Percentiles rank a stretch among this genome's conserved stretches.
phyloP scores from a whole-genome alignment of 1,284 basidiomycete genomes.

The Ganoderma lucidum region DNA sequence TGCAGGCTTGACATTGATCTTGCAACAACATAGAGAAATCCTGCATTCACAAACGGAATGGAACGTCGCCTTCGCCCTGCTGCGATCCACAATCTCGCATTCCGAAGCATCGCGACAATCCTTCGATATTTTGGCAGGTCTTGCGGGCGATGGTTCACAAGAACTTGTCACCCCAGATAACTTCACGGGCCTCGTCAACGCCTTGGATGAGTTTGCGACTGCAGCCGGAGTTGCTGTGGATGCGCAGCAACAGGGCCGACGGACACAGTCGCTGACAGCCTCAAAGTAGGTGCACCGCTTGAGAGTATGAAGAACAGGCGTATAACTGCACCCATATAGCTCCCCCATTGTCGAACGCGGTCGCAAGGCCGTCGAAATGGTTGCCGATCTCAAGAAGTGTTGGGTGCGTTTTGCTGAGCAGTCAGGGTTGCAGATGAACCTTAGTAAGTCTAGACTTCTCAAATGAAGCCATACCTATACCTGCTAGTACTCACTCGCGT shows the following conservation, averaged over 20 bases:
- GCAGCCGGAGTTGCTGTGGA: constrained; percentile 72
- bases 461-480: constrained; percentile 22
- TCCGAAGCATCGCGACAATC: constrained; percentile 89
- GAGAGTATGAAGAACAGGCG: background rate
- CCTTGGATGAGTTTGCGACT: constrained; percentile 90
- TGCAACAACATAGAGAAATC: constrained; percentile 78
- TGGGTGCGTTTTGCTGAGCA: constrained; percentile 64
- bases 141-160: constrained; percentile 66
- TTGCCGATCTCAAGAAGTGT: constrained; percentile 76
- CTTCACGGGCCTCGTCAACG: constrained; percentile 80
- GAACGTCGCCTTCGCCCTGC: constrained; percentile 92
- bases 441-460: constrained; percentile 52
- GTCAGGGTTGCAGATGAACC: constrained; percentile 50
- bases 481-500: constrained; percentile 25
- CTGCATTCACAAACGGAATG: constrained; percentile 95
- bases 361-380: constrained; percentile 81
- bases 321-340: constrained; percentile 46
- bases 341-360: constrained; percentile 84
- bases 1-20: constrained; percentile 81
- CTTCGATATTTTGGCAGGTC: constrained; percentile 75
- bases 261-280: constrained; percentile 58
- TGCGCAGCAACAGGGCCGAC: constrained; percentile 60
- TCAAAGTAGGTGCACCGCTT: constrained; percentile 53
- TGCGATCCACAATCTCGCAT: constrained; percentile 86
- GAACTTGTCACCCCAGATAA: constrained; percentile 81